Percentiles rank a stretch among this genome's conserved stretches.
Evolutionary conservation across 169 alveolate genomes (phyloP).

Genomic region (Cryptosporidium felis): DNA sequence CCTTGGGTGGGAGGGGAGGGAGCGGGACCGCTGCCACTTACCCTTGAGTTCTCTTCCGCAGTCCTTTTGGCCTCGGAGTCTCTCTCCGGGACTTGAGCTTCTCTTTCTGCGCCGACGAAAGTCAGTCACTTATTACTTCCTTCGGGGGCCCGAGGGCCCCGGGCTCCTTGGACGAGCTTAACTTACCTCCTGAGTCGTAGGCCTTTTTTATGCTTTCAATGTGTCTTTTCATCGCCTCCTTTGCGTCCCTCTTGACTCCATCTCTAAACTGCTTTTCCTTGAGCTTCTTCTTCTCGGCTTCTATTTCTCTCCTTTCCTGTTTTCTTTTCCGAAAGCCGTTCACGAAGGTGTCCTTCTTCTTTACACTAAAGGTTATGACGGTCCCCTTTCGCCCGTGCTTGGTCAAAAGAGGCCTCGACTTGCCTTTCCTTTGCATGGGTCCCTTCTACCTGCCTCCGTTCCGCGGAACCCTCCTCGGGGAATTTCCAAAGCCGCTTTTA

Average conservation of each 20-base stretch:
- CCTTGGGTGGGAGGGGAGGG: too few relatives aligned
- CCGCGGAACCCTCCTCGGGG: too few relatives aligned
- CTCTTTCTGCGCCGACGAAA: too few relatives aligned
- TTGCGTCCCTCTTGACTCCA: constrained; percentile 46
- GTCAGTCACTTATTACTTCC: too few relatives aligned
- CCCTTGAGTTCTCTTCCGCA: too few relatives aligned
- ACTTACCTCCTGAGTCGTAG: constrained; percentile 13
- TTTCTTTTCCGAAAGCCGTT: constrained; percentile 23
- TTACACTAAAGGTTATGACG: neutral
- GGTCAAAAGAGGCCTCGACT: neutral
- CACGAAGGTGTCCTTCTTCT: constrained; percentile 23
- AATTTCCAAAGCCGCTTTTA: too few relatives aligned
- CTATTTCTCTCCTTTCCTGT: constrained; percentile 38
- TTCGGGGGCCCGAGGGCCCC: too few relatives aligned
- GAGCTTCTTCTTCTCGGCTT: neutral
- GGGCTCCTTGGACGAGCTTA: too few relatives aligned
- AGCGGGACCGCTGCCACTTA: too few relatives aligned
- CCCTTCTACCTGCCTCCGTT: too few relatives aligned
- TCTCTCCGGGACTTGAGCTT: too few relatives aligned
- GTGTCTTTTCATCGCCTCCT: constrained; percentile 22
- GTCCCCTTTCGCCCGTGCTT: constrained; percentile 42
- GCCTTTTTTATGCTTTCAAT: neutral
- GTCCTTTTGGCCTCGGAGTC: too few relatives aligned
- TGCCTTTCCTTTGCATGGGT: neutral
- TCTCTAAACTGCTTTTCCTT: constrained; percentile 33